Base-by-base conservation (phyloP, 306 rosid genomes). In the Castanopsis chinensis region DNA sequence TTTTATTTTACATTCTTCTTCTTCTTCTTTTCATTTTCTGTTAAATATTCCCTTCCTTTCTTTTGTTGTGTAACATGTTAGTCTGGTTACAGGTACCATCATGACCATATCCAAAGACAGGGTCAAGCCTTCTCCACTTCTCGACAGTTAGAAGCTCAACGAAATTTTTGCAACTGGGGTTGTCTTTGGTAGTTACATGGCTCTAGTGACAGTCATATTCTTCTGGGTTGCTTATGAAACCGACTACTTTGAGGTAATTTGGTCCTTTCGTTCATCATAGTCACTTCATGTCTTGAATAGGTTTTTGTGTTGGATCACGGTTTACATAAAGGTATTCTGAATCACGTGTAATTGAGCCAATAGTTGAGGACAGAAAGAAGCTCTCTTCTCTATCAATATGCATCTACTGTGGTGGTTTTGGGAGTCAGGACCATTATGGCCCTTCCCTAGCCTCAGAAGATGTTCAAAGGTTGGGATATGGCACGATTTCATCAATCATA, bases 101-200 rank as follows among this genome's bases (percentile, higher is more conserved):
- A 89, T 91, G 97, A 91, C 97, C 80, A 89, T 89, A 85, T 91
- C 93, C 13, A 91, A 88, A 79, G 97, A 91, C 33, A 86, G 92
- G 69, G 93, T 91, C 54, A 91, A 89, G 79, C 97, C 93, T 35
- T 91, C 97, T 57, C 97, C 92, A 60, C 0, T 77, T 74, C 97
- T 93, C 9, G 93, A 89, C 77, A 88, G 97, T 84, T 91, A 93
- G 93, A 91, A 86, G 82, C 93, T 89, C 28, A 88, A 83, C 78
- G 93, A 91, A 85, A 91, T 91, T 76, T 91, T 91, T 70, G 84
- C 93, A 35, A 91, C 93, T 49, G 97, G 93, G 63, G 33, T 89
- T 72, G 83, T 89, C 69, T 88, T 91, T 51, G 97, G 97, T 2
- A 61, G 86, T 82, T 91, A 91, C 60, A 76, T 86, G 53, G 93